Evolutionary conservation across 495 filamentous ascomycete genomes (phyloP).

Genomic region (Daldinia decipiens): DNA sequence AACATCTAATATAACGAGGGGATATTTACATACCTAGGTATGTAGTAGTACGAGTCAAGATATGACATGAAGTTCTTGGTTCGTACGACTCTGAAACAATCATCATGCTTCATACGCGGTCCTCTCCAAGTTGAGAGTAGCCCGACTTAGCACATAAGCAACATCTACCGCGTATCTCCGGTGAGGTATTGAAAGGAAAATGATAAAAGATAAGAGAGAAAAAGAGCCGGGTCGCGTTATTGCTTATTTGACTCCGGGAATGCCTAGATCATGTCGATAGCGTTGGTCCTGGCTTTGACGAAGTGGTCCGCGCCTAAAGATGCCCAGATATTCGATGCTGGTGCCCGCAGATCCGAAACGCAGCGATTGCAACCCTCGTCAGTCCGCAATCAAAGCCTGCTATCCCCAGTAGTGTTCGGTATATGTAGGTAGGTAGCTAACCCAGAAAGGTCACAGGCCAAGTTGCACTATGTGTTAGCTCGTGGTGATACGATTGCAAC

Average conservation of each 20-base stretch:
- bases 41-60: neutral
- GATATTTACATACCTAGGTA: neutral
- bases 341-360: conserved; percentile 4
- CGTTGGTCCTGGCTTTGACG: neutral
- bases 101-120: neutral
- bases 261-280: neutral
- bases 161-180: neutral
- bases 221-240: neutral
- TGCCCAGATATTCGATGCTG: conserved; percentile 2
- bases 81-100: neutral
- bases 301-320: neutral
- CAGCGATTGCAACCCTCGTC: conserved; percentile 14
- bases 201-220: neutral
- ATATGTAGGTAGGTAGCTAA: too few species aligned
- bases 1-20: neutral
- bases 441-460: neutral
- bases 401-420: too few species aligned
- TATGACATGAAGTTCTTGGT: neutral
- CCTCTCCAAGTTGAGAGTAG: neutral
- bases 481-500: conserved; percentile 7
- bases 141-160: neutral
- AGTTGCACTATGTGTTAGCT: conserved; percentile 1
- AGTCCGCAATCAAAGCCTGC: neutral
- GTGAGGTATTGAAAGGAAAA: neutral
- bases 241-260: neutral